Evolutionary conservation across 148 eudicot species (phyloP), one percentile per base, ranked within the genome.

Genomic region (Salicornia ramosissima): DNA sequence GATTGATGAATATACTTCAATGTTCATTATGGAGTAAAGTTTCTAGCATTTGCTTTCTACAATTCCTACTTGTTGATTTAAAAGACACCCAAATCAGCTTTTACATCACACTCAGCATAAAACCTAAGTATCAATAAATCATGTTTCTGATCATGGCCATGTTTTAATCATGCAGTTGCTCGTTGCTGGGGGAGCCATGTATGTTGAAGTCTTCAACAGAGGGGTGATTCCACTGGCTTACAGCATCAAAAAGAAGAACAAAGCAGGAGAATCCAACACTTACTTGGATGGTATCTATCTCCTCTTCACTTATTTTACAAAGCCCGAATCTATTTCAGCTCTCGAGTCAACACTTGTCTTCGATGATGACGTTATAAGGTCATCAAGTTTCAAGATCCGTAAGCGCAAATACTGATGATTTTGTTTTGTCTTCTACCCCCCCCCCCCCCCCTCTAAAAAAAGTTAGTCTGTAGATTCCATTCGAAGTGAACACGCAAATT

Each of bases 211-310:
- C 24, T 88, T 82, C 80, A 91, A 95, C 85, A 79, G 93, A 74
- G 99, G 99, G 4, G 96, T 91, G 54, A 82, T 91, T 68, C 99
- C 93, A 10, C 86, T 95, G 31, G 86, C 97, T 1, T 95, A 95
- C 79, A 56, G 80, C 83, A 95, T 95, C 67, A 82, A 74, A 70
- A 95, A 81, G 93, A 95, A 83, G 73, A 89, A 95, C 88, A 91
- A 82, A 83, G 96, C 87, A 0, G 99, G 99, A 74, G 96, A 87
- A 68, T 83, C 80, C 66, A 89, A 89, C 82, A 91, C 86, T 29
- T 94, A 86, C 81, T 80, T 89, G 71, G 99, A 95, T 46, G 96
- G 99, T 49, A 91, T 95, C 73, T 87, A 83, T 70, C 89, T 95
- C 69, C 87, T 95, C 57, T 91, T 91, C 78, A 91, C 93, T 63